phyloP scores from a whole-genome alignment of 2,329 filamentous ascomycete genomes.

The Thelonectria rubi region DNA sequence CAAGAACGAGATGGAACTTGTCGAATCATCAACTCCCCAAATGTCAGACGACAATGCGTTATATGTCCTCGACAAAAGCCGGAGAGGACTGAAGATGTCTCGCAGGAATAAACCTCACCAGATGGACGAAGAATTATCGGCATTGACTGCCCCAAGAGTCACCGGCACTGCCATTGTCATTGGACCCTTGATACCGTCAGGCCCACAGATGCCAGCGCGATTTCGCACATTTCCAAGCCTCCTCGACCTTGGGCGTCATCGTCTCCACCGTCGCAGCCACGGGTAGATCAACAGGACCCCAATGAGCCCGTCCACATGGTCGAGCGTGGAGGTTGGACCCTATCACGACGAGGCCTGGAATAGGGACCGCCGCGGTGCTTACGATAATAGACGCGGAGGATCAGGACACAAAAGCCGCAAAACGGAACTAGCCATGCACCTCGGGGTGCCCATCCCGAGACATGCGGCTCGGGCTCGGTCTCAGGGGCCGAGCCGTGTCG shows the following conservation, averaged over 20 bases:
- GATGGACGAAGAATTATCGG: slow-evolving; percentile 4
- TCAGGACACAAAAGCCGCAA: slow-evolving; percentile 13
- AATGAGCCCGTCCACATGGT: slow-evolving; percentile 8
- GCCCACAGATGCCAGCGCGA: slow-evolving; percentile 6
- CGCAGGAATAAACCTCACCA: neutral
- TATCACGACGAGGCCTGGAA: slow-evolving; percentile 4
- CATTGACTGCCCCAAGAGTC: slow-evolving; percentile 1
- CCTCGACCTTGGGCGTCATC: neutral
- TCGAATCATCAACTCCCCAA: neutral
- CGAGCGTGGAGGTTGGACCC: slow-evolving; percentile 2
- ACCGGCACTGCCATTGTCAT: slow-evolving; percentile 1
- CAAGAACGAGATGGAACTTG: neutral
- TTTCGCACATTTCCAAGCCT: neutral
- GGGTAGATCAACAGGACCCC: neutral
- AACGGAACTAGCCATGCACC: slow-evolving; percentile 16
- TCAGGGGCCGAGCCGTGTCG: slow-evolving; percentile 6
- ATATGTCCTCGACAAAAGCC: neutral
- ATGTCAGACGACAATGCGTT: slow-evolving; percentile 3
- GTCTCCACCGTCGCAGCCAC: slow-evolving; percentile 1
- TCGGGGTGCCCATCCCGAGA: slow-evolving; percentile 26
- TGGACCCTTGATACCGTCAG: neutral
- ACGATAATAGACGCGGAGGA: neutral
- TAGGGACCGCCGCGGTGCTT: slow-evolving; percentile 1
- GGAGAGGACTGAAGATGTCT: neutral
- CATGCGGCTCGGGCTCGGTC: slow-evolving; percentile 19